Conservation (phyloP, 164 flowering plant species). For the Taxillus chinensis region DNA sequence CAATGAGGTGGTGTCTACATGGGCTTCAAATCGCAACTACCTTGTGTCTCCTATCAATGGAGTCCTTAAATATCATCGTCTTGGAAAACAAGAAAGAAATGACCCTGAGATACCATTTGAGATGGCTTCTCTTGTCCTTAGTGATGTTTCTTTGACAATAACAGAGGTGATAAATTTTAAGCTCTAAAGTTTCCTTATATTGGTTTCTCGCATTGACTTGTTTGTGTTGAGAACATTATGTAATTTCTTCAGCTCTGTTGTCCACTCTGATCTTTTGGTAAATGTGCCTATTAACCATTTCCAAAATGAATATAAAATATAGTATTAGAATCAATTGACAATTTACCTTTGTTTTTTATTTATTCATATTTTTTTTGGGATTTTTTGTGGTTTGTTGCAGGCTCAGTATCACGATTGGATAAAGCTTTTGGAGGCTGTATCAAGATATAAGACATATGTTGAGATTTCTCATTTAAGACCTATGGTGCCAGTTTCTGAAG, state of each 20-base stretch:
- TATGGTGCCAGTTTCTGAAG: slow-evolving; percentile 40
- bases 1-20: slow-evolving; percentile 21
- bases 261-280: no score
- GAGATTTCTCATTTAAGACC: slow-evolving; percentile 93
- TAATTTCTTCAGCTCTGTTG: no score
- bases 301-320: no score
- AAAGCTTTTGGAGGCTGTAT: slow-evolving; percentile 76
- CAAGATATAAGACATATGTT: slow-evolving; percentile 66
- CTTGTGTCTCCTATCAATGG: slow-evolving; percentile 94
- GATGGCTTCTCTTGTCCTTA: slow-evolving; percentile 72
- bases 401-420: slow-evolving; percentile 93
- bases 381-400: slow-evolving; percentile 25
- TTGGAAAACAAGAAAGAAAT: slow-evolving; percentile 89
- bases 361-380: background rate
- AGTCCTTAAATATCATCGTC: slow-evolving; percentile 78
- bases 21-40: slow-evolving; percentile 72
- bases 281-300: no score
- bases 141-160: slow-evolving; percentile 72
- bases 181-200: background rate
- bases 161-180: slow-evolving; percentile 58
- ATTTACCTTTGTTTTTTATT: background rate
- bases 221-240: background rate
- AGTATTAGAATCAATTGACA: no score
- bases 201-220: background rate
- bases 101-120: slow-evolving; percentile 82